phyloP scores from a whole-genome alignment of 192 early-diverging fungal species.

The Jimgerdemannia lactiflua region DNA sequence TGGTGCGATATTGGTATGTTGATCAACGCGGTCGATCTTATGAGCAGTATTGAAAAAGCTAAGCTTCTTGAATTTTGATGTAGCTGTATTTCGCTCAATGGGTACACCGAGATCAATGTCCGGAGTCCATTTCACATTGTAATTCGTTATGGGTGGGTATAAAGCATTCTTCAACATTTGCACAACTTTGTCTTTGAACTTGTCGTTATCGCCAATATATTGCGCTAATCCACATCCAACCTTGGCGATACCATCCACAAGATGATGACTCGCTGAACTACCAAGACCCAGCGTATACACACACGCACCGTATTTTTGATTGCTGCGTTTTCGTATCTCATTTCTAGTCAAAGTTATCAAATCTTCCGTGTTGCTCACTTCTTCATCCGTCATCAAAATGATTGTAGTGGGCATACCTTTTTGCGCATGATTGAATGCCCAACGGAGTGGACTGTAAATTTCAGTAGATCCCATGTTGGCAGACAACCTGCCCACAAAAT shows the following conservation, averaged over 20 bases:
- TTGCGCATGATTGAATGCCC: slow-evolving; percentile 16
- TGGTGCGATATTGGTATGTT: slow-evolving; percentile 13
- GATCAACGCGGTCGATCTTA: no score
- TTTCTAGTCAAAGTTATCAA: slow-evolving; percentile 29
- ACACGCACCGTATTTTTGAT: slow-evolving; percentile 4
- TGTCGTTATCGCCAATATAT: slow-evolving; percentile 38
- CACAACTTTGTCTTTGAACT: slow-evolving; percentile 47
- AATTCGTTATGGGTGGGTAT: slow-evolving; percentile 38
- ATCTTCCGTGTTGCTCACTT: slow-evolving; percentile 42
- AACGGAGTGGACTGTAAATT: slow-evolving; percentile 30
- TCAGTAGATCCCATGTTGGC: slow-evolving; percentile 16
- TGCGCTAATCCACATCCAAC: slow-evolving; percentile 44
- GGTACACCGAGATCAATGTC: no score
- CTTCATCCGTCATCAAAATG: slow-evolving; percentile 42
- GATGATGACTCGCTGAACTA: slow-evolving; percentile 37
- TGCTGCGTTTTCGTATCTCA: slow-evolving; percentile 1
- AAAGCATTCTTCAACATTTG: slow-evolving; percentile 48
- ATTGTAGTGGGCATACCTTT: slow-evolving; percentile 36
- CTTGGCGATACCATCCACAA: slow-evolving; percentile 47
- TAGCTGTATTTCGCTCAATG: slow-evolving; percentile 6
- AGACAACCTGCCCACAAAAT: slow-evolving; percentile 22
- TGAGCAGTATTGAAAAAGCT: slow-evolving; percentile 21
- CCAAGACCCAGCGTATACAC: slow-evolving; percentile 51
- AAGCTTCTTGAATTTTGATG: slow-evolving; percentile 12
- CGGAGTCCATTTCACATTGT: slow-evolving; percentile 20